These are phyloP conservation scores for Gossypium schwendimanii DNA, from an alignment of 441 rosid genomes.

Conservation along the genomic window DNA sequence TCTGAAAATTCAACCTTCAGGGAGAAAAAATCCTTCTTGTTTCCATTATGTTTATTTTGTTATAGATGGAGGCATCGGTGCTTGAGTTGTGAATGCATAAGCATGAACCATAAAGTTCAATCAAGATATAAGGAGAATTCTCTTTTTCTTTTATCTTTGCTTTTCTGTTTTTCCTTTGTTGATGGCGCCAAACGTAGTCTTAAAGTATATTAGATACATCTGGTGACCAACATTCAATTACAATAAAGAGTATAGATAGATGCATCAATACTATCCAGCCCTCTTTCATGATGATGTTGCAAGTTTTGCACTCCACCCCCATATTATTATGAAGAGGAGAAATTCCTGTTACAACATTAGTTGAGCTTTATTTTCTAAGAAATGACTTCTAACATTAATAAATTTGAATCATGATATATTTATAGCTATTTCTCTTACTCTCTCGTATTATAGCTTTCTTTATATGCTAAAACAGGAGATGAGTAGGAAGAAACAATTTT, in stretches of 20 bases:
- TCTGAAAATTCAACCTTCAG: not conserved
- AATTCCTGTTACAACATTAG: too few relatives aligned
- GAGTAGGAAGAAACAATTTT: not conserved
- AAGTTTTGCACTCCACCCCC: not conserved
- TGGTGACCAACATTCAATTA: not conserved
- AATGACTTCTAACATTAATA: too few relatives aligned
- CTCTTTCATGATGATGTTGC: constrained; percentile 1
- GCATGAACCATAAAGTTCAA: not conserved
- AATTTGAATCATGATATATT: too few relatives aligned
- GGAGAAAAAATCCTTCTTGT: not conserved
- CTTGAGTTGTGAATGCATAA: not conserved
- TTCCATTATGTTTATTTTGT: not conserved
- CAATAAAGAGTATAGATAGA: not conserved
- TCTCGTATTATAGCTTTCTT: too few relatives aligned
- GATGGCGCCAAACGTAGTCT: constrained; percentile 9
- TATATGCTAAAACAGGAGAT: not conserved
- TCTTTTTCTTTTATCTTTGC: not conserved
- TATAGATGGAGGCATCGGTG: not conserved
- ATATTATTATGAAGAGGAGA: not conserved
- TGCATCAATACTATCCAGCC: not conserved
- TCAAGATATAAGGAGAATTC: constrained; percentile 7
- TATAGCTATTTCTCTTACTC: too few relatives aligned
- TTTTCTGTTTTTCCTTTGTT: not conserved
- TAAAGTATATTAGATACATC: not conserved
- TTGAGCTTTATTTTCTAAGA: too few relatives aligned